Evolutionary conservation across 1,284 basidiomycete genomes (phyloP).

Genomic region (Microbotryum lychnidis-dioicae): DNA sequence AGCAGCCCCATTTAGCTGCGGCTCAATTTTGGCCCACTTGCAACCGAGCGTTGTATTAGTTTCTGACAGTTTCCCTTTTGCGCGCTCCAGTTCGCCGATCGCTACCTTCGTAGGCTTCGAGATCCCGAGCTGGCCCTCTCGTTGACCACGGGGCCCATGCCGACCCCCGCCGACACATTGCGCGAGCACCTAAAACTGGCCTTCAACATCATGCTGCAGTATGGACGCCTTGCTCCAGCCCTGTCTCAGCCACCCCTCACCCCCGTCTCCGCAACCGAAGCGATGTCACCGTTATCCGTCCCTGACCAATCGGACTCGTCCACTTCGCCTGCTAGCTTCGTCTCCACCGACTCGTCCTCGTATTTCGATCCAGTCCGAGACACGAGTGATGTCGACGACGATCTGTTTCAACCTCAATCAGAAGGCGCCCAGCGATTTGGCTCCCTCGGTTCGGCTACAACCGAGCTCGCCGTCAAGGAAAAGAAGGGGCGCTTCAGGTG

Average conservation of each 20-base stretch:
- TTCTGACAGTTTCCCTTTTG: no score
- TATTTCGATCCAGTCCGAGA: no score
- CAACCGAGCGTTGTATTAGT: no score
- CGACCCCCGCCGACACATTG: conserved; percentile 17
- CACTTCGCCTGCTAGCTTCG: no score
- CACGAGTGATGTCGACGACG: neutral
- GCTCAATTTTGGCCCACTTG: neutral
- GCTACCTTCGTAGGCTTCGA: conserved; percentile 12
- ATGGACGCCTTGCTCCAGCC: conserved; percentile 5
- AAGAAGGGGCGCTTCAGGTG: conserved; percentile 25
- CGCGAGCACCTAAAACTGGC: conserved; percentile 30
- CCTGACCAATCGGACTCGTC: no score
- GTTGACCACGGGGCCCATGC: conserved; percentile 8
- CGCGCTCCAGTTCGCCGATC: conserved; percentile 9
- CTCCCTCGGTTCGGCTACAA: no score
- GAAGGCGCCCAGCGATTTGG: no score
- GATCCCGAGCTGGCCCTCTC: neutral
- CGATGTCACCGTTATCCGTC: no score
- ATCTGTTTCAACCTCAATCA: no score
- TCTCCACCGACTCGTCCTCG: neutral
- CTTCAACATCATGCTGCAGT: conserved; percentile 31
- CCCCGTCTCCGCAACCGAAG: neutral
- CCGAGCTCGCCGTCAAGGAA: neutral
- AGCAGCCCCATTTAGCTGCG: no score
- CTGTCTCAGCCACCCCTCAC: neutral